Percentiles rank a stretch among this genome's conserved stretches.
Evolutionary conservation across 257 asterid species (phyloP).

Genomic region (Fraxinus cuspidata): DNA sequence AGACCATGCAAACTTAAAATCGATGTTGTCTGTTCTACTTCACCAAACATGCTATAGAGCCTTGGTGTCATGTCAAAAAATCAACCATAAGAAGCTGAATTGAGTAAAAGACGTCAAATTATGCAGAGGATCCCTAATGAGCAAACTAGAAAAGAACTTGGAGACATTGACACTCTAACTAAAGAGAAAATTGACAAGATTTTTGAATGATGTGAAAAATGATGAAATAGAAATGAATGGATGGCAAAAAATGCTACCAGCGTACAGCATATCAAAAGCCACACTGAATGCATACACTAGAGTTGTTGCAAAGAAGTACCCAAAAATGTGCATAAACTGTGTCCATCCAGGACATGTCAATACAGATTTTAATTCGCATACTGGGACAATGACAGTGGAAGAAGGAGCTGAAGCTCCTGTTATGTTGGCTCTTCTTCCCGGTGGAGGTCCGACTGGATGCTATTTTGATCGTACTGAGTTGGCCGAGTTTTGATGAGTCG

Average conservation of each 20-base stretch:
- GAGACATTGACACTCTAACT: conserved; percentile 56
- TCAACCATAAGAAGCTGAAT: no score
- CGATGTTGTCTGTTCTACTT: no score
- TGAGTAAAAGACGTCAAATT: neutral
- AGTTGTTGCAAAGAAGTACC: conserved; percentile 64
- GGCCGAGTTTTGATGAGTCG: conserved; percentile 48
- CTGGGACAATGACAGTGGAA: conserved; percentile 54
- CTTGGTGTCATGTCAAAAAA: no score
- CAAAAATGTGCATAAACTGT: conserved; percentile 64
- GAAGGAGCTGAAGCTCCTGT: conserved; percentile 79
- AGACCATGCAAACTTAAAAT: no score
- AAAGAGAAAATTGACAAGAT: conserved; percentile 57
- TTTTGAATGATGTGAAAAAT: conserved; percentile 50
- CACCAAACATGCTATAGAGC: no score
- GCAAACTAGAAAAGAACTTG: conserved; percentile 56
- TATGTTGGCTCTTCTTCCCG: conserved; percentile 62
- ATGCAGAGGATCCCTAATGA: conserved; percentile 68
- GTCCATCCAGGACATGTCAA: conserved; percentile 76
- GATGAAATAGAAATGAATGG: conserved; percentile 63
- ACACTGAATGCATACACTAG: conserved; percentile 75
- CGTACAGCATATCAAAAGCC: conserved; percentile 78
- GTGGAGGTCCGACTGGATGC: conserved; percentile 67
- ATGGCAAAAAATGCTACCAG: conserved; percentile 82
- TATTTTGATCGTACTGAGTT: conserved; percentile 63
- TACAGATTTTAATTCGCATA: conserved; percentile 69